A percentile compares a stretch with the other conserved stretches of the same genome.
phyloP scores from a whole-genome alignment of 257 asterid genomes.

The Buddleja alternifolia region DNA sequence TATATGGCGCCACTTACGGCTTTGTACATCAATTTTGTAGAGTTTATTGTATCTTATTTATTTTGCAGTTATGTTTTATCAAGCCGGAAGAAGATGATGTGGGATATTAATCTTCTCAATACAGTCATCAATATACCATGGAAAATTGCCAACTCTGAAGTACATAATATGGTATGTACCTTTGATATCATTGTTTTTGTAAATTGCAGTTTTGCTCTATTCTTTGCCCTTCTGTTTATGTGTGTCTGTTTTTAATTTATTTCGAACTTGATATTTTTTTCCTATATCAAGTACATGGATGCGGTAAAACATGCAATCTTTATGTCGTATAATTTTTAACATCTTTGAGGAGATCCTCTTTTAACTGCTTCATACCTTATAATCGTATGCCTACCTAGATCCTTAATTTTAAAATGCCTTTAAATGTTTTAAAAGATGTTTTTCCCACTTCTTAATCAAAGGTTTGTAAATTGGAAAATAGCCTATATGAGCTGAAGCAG shows the following conservation, averaged over 20 bases:
- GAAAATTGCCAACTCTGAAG: constrained; percentile 43
- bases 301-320: background rate
- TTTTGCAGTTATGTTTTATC: constrained; percentile 73
- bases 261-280: constrained; percentile 13
- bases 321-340: background rate
- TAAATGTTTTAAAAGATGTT: no score
- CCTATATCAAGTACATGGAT: background rate
- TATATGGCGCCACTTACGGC: constrained; percentile 13
- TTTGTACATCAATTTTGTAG: constrained; percentile 13
- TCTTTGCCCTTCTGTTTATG: constrained; percentile 25
- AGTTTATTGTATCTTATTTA: constrained; percentile 15
- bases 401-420: no score
- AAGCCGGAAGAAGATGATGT: constrained; percentile 61
- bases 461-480: no score
- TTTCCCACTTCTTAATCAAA: no score
- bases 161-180: constrained; percentile 53
- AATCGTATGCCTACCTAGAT: no score
- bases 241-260: constrained; percentile 20
- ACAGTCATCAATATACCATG: constrained; percentile 56
- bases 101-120: constrained; percentile 63
- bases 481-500: no score
- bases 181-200: constrained; percentile 23
- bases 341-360: background rate
- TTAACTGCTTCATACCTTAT: no score
- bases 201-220: background rate